Percentiles rank a stretch among this genome's conserved stretches.
These are phyloP conservation scores for Xenosphaeropsis pyriputrescens DNA, from an alignment of 2,329 filamentous ascomycete species.

Conservation along the genomic window DNA sequence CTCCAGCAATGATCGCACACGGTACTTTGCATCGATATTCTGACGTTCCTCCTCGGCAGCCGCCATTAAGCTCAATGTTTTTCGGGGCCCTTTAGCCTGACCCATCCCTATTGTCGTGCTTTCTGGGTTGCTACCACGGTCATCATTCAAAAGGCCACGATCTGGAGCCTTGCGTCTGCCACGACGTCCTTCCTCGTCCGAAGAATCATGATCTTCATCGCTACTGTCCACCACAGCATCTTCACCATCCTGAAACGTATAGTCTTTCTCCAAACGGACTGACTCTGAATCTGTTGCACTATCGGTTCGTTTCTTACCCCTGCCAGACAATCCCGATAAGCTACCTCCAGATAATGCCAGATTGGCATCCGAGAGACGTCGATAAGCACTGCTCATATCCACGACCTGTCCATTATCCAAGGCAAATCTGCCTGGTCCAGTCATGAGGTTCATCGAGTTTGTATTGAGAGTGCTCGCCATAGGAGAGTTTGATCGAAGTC, in stretches of 20 bases:
- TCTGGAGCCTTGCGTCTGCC: conserved; percentile 38
- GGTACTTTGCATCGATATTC: conserved; percentile 20
- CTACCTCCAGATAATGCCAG: conserved; percentile 48
- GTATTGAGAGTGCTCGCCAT: not conserved
- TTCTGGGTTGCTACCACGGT: conserved; percentile 21
- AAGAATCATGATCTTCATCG: conserved; percentile 27
- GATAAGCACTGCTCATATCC: conserved; percentile 56
- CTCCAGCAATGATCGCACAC: conserved; percentile 25
- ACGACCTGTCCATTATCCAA: conserved; percentile 46
- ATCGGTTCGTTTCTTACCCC: conserved; percentile 8
- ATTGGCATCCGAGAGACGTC: conserved; percentile 57
- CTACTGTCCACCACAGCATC: conserved; percentile 14
- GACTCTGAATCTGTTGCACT: conserved; percentile 6
- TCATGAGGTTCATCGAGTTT: not conserved
- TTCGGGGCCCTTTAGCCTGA: conserved; percentile 22
- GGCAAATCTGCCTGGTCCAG: conserved; percentile 19
- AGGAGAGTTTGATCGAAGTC: conserved; percentile 15
- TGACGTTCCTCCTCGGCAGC: conserved; percentile 68
- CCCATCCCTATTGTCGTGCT: conserved; percentile 19
- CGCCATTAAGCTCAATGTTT: conserved; percentile 48
- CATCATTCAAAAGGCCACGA: conserved; percentile 17
- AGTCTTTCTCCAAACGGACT: conserved; percentile 15
- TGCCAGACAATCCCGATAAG: conserved; percentile 30
- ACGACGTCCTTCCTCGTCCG: conserved; percentile 50
- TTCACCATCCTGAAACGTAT: conserved; percentile 12